These are phyloP conservation scores for Colletotrichum somersetense DNA, from an alignment of 2,329 filamentous ascomycete genomes.

Conservation along the genomic window DNA sequence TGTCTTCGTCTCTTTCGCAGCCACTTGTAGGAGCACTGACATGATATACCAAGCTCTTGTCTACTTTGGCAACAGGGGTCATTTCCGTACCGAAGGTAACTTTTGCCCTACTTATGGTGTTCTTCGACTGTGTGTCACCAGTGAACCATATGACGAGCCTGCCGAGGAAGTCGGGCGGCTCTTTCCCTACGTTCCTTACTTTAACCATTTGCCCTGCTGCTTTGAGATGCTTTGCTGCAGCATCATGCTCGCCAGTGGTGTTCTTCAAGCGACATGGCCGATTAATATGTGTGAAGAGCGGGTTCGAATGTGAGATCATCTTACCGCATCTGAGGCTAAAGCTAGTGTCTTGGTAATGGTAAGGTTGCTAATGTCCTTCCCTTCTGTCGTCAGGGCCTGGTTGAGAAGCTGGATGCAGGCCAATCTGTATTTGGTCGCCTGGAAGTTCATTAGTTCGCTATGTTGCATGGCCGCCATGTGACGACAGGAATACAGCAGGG, in stretches of 20 bases:
- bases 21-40: not conserved
- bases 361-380: conserved; percentile 35
- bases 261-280: not conserved
- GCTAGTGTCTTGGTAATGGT: conserved; percentile 45
- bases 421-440: conserved; percentile 41
- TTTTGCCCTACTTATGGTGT: not conserved
- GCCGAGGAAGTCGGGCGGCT: not conserved
- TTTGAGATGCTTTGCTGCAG: conserved; percentile 6
- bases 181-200: not conserved
- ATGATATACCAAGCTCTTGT: not conserved
- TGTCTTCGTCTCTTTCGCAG: not conserved
- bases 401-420: conserved; percentile 40
- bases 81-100: not conserved
- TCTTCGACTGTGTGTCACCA: not conserved
- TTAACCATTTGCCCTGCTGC: conserved; percentile 15
- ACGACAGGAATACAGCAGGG: conserved; percentile 43
- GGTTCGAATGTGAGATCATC: not conserved
- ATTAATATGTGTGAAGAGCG: not conserved
- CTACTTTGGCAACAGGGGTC: not conserved
- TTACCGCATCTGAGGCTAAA: conserved; percentile 40
- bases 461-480: conserved; percentile 33
- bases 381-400: conserved; percentile 29
- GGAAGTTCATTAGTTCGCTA: not conserved
- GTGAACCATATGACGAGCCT: conserved; percentile 12
- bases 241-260: conserved; percentile 11